phyloP scores from a whole-genome alignment of 371 early-diverging fungal genomes.

The Mortierella sp. region DNA sequence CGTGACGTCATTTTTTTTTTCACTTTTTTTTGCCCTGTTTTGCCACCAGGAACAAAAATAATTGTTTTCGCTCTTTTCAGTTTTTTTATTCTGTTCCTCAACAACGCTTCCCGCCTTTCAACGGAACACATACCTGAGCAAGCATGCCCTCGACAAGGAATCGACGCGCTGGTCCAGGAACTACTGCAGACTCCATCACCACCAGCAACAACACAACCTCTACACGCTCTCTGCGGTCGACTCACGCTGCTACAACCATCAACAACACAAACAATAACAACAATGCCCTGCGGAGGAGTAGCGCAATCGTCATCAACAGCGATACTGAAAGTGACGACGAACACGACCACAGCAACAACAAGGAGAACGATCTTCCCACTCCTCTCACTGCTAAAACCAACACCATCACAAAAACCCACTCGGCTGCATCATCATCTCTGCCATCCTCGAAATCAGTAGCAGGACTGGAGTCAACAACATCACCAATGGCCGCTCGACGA shows the following conservation, averaged over 20 bases:
- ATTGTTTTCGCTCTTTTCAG: background rate
- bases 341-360: background rate
- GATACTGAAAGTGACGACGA: background rate
- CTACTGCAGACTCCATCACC: background rate
- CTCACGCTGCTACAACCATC: background rate
- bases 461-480: too few species aligned
- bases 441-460: background rate
- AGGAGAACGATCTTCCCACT: background rate
- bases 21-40: background rate
- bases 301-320: background rate
- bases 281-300: background rate
- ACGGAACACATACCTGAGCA: background rate
- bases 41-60: constrained; percentile 1
- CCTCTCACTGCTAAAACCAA: background rate
- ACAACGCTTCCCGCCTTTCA: background rate
- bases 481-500: background rate
- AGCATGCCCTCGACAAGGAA: background rate
- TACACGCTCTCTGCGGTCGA: background rate
- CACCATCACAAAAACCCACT: background rate
- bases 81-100: background rate
- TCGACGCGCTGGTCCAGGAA: background rate
- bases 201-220: too few species aligned
- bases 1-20: background rate
- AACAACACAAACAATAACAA: background rate
- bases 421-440: background rate